phyloP scores from a whole-genome alignment of 2,329 filamentous ascomycete species.

The Aspergillus intermedius region DNA sequence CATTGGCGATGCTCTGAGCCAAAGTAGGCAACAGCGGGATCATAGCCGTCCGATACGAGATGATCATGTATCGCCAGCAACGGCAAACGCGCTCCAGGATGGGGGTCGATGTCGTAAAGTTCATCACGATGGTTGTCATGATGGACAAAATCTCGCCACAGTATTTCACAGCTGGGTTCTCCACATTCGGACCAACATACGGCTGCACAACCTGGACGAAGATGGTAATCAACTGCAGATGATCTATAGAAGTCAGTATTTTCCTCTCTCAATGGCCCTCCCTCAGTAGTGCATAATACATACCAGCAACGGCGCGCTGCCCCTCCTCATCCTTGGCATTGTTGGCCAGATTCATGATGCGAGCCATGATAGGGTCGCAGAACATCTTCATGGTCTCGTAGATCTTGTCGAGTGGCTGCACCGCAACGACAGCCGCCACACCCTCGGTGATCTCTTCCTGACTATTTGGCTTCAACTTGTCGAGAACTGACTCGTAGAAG shows the following conservation, averaged over 20 bases:
- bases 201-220: conserved; percentile 77
- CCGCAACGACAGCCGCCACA: conserved; percentile 83
- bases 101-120: conserved; percentile 76
- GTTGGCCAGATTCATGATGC: conserved; percentile 81
- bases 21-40: conserved; percentile 75
- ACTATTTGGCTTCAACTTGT: conserved; percentile 75
- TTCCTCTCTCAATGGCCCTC: no score
- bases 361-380: conserved; percentile 80
- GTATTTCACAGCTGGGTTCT: conserved; percentile 91
- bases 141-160: conserved; percentile 91
- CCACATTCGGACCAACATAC: conserved; percentile 61
- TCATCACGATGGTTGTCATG: conserved; percentile 76
- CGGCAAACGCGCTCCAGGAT: conserved; percentile 91
- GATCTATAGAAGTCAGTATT: conserved; percentile 49
- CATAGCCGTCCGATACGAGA: conserved; percentile 88
- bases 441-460: conserved; percentile 97
- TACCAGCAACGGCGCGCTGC: conserved; percentile 79
- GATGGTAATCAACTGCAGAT: conserved; percentile 83
- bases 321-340: conserved; percentile 73
- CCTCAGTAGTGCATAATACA: not conserved
- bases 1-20: conserved; percentile 78
- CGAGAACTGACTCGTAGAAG: conserved; percentile 86
- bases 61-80: conserved; percentile 95
- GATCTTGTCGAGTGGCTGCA: conserved; percentile 71
- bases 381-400: conserved; percentile 85